These are phyloP conservation scores for Erodium texanum DNA, from an alignment of 441 rosid genomes.

Conservation along the genomic window DNA sequence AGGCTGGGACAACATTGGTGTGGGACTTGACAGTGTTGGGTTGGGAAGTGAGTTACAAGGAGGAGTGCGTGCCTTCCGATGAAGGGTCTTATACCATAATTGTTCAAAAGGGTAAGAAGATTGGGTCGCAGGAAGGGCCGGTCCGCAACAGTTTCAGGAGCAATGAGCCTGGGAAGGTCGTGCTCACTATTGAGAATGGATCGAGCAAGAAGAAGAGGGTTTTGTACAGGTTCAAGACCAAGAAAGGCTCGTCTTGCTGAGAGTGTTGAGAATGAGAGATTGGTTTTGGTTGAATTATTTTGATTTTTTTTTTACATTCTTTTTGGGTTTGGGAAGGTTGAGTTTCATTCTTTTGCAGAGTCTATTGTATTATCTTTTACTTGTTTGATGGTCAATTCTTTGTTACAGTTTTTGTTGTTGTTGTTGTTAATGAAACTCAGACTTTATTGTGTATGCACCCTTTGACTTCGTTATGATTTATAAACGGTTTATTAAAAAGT, in stretches of 20 bases:
- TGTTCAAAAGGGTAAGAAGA: constrained; percentile 58
- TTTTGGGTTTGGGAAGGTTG: too few species aligned
- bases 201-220: constrained; percentile 73
- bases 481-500: too few species aligned
- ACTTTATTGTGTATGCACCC: too few species aligned
- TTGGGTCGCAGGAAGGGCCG: constrained; percentile 32
- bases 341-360: too few species aligned
- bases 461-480: too few species aligned
- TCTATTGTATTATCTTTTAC: too few species aligned
- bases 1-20: constrained; percentile 46
- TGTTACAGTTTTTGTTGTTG: too few species aligned
- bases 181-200: constrained; percentile 48
- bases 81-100: constrained; percentile 72
- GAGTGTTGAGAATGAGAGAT: too few species aligned
- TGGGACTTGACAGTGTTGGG: constrained; percentile 72
- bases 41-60: constrained; percentile 89
- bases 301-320: too few species aligned
- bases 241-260: constrained; percentile 18
- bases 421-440: too few species aligned
- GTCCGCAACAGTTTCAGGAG: constrained; percentile 50
- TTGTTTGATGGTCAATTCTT: too few species aligned
- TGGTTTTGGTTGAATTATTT: too few species aligned
- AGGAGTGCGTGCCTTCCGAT: constrained; percentile 65
- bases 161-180: constrained; percentile 61
- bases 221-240: constrained; percentile 51